These are phyloP conservation scores for Funneliformis mosseae DNA, from an alignment of 192 early-diverging fungal species.

Conservation along the genomic window DNA sequence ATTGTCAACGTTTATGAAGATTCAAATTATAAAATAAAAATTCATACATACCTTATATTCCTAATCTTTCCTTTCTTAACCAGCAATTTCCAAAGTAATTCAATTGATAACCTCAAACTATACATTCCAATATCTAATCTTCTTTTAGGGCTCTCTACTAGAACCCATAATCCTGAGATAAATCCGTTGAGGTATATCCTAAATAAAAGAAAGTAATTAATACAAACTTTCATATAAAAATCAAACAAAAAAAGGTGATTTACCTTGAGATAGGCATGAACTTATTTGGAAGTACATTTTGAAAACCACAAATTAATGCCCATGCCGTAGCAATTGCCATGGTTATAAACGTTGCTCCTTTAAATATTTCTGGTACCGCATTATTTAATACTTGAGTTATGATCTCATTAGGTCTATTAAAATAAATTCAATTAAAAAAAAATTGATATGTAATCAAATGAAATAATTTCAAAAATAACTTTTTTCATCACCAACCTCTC, in stretches of 20 bases:
- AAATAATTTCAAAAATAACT: neutral
- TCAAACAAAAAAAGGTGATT: neutral
- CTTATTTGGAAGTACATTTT: constrained; percentile 28
- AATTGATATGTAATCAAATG: neutral
- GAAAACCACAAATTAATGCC: constrained; percentile 25
- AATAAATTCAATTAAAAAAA: neutral
- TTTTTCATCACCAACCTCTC: constrained; percentile 3
- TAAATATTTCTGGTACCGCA: neutral
- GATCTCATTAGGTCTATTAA: constrained; percentile 1
- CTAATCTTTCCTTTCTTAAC: constrained; percentile 33
- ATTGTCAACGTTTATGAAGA: too few species aligned
- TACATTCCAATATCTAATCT: constrained; percentile 38
- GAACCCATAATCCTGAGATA: constrained; percentile 39
- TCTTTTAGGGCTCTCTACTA: constrained; percentile 29
- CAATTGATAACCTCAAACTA: constrained; percentile 38
- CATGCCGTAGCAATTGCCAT: constrained; percentile 29
- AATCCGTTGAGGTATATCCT: constrained; percentile 40
- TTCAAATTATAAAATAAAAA: neutral
- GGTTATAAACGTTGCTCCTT: constrained; percentile 27
- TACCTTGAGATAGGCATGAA: constrained; percentile 27
- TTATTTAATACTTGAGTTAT: neutral
- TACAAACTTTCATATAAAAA: neutral
- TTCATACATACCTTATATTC: constrained; percentile 13
- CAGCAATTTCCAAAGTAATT: constrained; percentile 37
- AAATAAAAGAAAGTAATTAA: constrained; percentile 16